Conservation (phyloP, 306 rosid genomes). For the Citrullus amarus region DNA sequence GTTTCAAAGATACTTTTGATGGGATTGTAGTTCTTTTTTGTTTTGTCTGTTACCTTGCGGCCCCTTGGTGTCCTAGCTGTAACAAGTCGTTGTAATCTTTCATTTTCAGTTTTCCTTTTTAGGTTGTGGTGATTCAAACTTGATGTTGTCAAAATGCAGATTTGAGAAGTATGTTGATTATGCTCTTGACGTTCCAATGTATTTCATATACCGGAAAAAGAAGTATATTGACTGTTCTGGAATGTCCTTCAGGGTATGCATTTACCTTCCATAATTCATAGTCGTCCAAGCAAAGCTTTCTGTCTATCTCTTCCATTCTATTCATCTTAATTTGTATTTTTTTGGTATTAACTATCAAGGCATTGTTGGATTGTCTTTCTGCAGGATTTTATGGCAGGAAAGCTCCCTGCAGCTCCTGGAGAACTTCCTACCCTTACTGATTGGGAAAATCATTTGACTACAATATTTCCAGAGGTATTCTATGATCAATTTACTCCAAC, state of each 20-base stretch:
- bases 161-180: constrained; percentile 91
- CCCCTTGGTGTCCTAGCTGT: not conserved
- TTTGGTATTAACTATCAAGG: not conserved
- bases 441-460: constrained; percentile 98
- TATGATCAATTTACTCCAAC: constrained; percentile 3
- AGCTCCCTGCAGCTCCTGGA: constrained; percentile 72
- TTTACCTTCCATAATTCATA: constrained; percentile 17
- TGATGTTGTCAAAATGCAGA: constrained; percentile 30
- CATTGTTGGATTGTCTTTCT: constrained; percentile 4
- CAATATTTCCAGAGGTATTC: constrained; percentile 86
- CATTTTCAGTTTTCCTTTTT: not conserved
- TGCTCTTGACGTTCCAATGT: constrained; percentile 98
- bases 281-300: not conserved
- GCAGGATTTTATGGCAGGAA: constrained; percentile 90
- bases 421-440: constrained; percentile 88
- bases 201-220: constrained; percentile 71
- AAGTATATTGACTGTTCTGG: constrained; percentile 84
- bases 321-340: not conserved
- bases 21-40: not conserved
- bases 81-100: not conserved
- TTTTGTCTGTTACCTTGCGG: not conserved
- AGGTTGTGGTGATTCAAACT: not conserved
- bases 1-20: not conserved
- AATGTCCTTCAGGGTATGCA: constrained; percentile 83
- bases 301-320: not conserved